Evolutionary conservation across 345 rosid species (phyloP), one percentile per base, ranked within the genome.

Genomic region (Pistacia integerrima): DNA sequence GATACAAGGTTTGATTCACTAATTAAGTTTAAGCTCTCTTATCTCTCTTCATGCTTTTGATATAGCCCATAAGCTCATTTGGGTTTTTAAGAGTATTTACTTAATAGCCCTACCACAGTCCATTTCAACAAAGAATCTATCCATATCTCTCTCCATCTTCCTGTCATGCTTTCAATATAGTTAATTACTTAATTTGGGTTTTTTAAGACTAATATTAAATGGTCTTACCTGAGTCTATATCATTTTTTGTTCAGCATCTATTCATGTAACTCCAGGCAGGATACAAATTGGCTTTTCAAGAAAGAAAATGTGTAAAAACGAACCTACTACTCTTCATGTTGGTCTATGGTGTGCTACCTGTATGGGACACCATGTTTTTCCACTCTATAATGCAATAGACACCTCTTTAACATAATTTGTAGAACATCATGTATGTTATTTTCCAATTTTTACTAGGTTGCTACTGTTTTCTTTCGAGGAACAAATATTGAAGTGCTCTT

Each of bases 1-100:
- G 92, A 87, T 92, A 88, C 82, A 92, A 92, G 97, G 97, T 90
- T 67, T 33, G 79, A 1, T 72, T 70, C 46, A 63, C 33, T 52
- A n/a, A 52, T 62, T 60, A 25, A 59, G 8, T 59, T 74, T 68
- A 35, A 57, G 64, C 16, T 77, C 60, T 73, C 69, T 64, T 36
- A 17, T 55, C 33, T 20, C 17, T 35, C n/a, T 70, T 20, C 33
- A 60, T 12, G 30, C 38, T 22, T 28, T 25, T 16, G 8, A 1
- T 14, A 11, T 30, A 49, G 13, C 33, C 12, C 54, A 49, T 49
- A 49, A 49, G 33, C 11, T 49, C 1, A 49, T 49, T 49, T 49
- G 54, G 12, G 54, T 11, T 49, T 49, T 49, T 11, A 9, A 1
- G 2, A 49, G 13, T 8, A 49, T 49, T 49, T 49, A 9, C 54